phyloP scores from a whole-genome alignment of 768 basidiomycete genomes.

The Pulveroboletus sp. region DNA sequence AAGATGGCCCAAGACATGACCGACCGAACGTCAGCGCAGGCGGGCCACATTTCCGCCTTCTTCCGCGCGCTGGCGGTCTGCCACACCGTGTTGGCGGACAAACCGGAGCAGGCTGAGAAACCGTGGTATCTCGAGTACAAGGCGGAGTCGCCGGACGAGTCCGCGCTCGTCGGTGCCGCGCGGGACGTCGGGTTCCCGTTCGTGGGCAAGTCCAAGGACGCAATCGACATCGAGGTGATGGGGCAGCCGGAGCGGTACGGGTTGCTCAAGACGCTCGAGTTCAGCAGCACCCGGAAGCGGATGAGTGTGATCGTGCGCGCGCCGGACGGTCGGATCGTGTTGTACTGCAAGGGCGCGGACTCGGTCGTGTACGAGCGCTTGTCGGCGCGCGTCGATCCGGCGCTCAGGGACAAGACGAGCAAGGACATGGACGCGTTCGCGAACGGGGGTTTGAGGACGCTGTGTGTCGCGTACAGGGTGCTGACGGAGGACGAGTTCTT shows the following conservation, averaged over 20 bases:
- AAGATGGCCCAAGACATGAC: constrained; percentile 76
- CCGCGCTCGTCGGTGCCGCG: constrained; percentile 88
- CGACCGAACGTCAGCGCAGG: constrained; percentile 56
- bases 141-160: constrained; percentile 95
- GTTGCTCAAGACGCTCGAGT: constrained; percentile 80
- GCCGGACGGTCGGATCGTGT: constrained; percentile 74
- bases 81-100: constrained; percentile 85
- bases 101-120: constrained; percentile 53
- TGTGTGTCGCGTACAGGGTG: constrained; percentile 82
- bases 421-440: constrained; percentile 93
- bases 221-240: constrained; percentile 86
- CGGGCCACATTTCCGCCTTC: constrained; percentile 70
- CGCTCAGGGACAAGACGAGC: constrained; percentile 70
- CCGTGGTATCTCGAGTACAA: constrained; percentile 81
- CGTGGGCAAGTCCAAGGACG: constrained; percentile 66
- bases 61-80: constrained; percentile 95
- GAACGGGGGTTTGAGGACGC: constrained; percentile 85
- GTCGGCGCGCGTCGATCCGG: constrained; percentile 66
- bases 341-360: constrained; percentile 98
- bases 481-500: constrained; percentile 82
- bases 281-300: constrained; percentile 90
- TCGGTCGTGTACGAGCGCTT: constrained; percentile 90
- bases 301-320: constrained; percentile 91
- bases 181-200: constrained; percentile 94
- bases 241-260: constrained; percentile 82